Percentiles rank a stretch among this genome's conserved stretches.
Conservation (phyloP, 352 stramenopile genomes). For the Thalassiosira hispida region DNA sequence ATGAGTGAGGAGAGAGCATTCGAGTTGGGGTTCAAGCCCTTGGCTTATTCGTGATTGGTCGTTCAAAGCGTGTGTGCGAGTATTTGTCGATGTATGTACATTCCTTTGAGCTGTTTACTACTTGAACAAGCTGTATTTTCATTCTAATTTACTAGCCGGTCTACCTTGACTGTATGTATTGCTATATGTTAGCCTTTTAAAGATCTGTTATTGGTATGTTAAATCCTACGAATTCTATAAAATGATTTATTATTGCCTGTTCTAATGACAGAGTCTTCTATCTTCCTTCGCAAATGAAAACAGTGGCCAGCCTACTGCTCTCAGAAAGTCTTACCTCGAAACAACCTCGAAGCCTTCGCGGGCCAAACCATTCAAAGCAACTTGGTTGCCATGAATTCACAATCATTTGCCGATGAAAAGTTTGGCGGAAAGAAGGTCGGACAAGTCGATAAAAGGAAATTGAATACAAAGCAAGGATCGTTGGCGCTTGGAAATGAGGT, state of each 20-base stretch:
- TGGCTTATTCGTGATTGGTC: conserved; percentile 93
- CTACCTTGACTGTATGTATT: no score
- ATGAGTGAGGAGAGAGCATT: conserved; percentile 96
- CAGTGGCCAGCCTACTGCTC: conserved; percentile 93
- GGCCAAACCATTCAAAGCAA: conserved; percentile 98
- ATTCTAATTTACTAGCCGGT: no score
- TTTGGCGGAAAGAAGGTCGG: conserved; percentile 92
- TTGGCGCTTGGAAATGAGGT: conserved; percentile 94
- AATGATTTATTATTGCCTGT: no score
- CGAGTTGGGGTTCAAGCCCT: conserved; percentile 94
- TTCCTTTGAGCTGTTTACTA: no score
- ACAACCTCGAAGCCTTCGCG: conserved; percentile 94
- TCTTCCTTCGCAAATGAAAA: background rate
- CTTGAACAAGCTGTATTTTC: no score
- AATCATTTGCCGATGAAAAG: conserved; percentile 94
- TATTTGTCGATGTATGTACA: no score
- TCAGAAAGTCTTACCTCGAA: conserved; percentile 87
- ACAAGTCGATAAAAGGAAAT: conserved; percentile 91
- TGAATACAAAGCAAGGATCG: conserved; percentile 97
- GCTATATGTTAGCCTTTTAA: conserved; percentile 79
- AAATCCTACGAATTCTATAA: no score
- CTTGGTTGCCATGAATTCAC: conserved; percentile 93
- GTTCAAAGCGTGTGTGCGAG: conserved; percentile 92
- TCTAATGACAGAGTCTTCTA: no score
- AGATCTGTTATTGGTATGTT: conserved; percentile 74